Percentiles rank a stretch among this genome's conserved stretches.
These are phyloP conservation scores for Schizophyllum amplum DNA, from an alignment of 1,284 basidiomycete genomes.

Conservation along the genomic window DNA sequence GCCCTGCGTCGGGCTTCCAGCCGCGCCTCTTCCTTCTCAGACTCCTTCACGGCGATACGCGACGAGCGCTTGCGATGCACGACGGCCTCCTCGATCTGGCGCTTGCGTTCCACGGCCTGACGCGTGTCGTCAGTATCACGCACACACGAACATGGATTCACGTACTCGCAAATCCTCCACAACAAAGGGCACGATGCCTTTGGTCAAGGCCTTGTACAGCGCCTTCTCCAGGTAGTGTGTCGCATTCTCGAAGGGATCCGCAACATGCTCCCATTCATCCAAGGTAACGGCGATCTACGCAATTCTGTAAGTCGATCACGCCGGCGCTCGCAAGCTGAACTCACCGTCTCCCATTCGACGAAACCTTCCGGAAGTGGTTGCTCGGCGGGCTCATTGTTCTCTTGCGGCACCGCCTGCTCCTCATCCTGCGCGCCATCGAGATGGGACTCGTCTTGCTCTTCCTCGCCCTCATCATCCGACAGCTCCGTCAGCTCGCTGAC, in stretches of 20 bases:
- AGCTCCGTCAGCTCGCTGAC: not conserved
- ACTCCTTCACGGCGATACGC: constrained; percentile 70
- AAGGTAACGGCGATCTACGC: constrained; percentile 74
- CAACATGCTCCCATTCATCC: constrained; percentile 71
- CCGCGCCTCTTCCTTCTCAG: constrained; percentile 61
- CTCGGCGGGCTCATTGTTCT: constrained; percentile 5
- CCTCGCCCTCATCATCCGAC: constrained; percentile 16
- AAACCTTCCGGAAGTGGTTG: constrained; percentile 40
- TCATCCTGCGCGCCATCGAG: constrained; percentile 14
- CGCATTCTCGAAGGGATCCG: constrained; percentile 63
- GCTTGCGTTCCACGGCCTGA: constrained; percentile 58
- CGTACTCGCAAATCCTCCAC: constrained; percentile 54
- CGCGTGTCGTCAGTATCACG: constrained; percentile 1
- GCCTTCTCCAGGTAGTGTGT: constrained; percentile 76
- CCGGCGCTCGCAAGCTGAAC: constrained; percentile 18
- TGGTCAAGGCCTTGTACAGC: constrained; percentile 59
- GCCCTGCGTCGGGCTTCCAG: constrained; percentile 42
- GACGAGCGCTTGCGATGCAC: constrained; percentile 78
- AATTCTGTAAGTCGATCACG: not conserved
- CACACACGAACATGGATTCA: constrained; percentile 16
- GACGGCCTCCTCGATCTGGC: constrained; percentile 58
- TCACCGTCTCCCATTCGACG: constrained; percentile 79
- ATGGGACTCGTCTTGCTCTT: constrained; percentile 2
- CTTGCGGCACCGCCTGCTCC: constrained; percentile 2
- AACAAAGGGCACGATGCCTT: constrained; percentile 60